Conservation (phyloP, 768 basidiomycete genomes). For the Strobilomyces dryophilus region DNA sequence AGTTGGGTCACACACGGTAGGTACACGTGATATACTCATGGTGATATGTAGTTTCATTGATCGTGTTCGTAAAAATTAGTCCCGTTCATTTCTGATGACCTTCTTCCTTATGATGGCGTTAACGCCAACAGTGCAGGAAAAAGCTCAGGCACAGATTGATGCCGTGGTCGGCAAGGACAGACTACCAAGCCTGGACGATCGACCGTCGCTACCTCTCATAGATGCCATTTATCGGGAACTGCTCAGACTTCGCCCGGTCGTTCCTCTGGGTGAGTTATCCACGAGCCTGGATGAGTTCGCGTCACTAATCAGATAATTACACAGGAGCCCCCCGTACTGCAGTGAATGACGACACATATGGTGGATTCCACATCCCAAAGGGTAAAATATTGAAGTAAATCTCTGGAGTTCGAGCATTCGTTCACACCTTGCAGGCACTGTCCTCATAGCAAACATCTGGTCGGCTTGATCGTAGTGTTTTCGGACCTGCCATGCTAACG, state of each 20-base stretch:
- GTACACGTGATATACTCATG: neutral
- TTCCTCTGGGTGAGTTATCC: neutral
- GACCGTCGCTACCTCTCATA: neutral
- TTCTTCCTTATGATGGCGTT: neutral
- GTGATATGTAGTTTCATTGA: neutral
- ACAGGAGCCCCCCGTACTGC: neutral
- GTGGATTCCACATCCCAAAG: neutral
- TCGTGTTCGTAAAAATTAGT: neutral
- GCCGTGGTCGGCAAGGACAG: neutral
- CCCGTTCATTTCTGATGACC: neutral
- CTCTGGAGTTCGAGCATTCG: neutral
- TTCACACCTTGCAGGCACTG: constrained; percentile 1
- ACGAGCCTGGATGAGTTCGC: neutral
- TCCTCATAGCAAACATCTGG: constrained; percentile 9
- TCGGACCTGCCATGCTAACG: fast-evolving
- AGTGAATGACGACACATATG: neutral
- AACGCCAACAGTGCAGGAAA: too few relatives aligned
- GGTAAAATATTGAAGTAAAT: neutral
- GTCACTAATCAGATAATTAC: neutral
- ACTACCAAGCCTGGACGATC: neutral
- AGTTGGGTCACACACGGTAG: neutral
- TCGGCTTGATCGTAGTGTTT: neutral
- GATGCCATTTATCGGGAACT: neutral
- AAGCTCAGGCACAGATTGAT: neutral
- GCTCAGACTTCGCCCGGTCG: neutral